These are phyloP conservation scores for Ascomycota sp. DNA, from an alignment of 2,329 filamentous ascomycete genomes.

Conservation along the genomic window DNA sequence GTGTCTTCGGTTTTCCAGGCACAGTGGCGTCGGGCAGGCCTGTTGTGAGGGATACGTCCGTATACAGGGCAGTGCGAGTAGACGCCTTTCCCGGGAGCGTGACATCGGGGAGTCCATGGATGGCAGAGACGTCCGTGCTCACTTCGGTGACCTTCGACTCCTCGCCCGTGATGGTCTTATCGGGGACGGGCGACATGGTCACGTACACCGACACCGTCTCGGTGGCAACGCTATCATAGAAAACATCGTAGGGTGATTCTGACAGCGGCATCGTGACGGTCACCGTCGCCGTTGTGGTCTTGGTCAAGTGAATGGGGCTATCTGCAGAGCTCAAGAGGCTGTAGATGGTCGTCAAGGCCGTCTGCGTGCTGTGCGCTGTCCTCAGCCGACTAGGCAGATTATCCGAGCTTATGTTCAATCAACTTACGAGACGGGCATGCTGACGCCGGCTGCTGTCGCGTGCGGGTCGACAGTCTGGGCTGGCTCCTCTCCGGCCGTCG, in stretches of 20 bases:
- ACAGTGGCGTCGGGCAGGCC: constrained; percentile 9
- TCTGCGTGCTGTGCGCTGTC: constrained; percentile 11
- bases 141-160: constrained; percentile 2
- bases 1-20: constrained; percentile 9
- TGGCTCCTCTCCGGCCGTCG: constrained; percentile 1
- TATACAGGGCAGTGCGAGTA: constrained; percentile 6
- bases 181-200: constrained; percentile 6
- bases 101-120: constrained; percentile 6
- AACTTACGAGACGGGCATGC: constrained; percentile 16
- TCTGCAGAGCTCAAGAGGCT: constrained; percentile 6
- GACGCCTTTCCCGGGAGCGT: constrained; percentile 10
- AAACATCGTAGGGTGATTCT: constrained; percentile 1
- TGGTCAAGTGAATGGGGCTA: constrained; percentile 3
- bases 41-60: constrained; percentile 6
- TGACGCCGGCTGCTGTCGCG: constrained; percentile 4
- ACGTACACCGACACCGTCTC: constrained; percentile 6
- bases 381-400: no score
- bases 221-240: constrained; percentile 5
- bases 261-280: constrained; percentile 1
- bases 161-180: constrained; percentile 8
- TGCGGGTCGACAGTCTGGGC: constrained; percentile 1
- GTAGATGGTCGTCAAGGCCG: constrained; percentile 13
- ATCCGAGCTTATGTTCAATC: neutral
- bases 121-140: constrained; percentile 2
- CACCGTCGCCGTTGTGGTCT: constrained; percentile 5